Evolutionary conservation across 1,284 basidiomycete species (phyloP).

Genomic region (Microbotryum intermedium): DNA sequence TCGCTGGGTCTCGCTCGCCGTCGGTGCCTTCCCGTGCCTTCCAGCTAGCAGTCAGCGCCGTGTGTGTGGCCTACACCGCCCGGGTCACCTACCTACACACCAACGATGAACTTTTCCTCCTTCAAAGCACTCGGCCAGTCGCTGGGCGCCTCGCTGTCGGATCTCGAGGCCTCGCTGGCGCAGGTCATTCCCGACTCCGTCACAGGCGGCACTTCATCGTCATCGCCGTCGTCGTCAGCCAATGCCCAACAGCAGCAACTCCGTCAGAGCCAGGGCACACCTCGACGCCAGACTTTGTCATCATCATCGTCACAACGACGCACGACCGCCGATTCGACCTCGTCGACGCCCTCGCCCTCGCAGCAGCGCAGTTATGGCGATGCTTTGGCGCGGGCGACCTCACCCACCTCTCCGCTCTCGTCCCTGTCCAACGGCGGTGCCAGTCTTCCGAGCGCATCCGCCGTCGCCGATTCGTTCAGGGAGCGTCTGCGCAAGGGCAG

Average conservation of each 20-base stretch:
- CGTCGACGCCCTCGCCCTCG: no score
- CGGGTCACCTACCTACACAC: no score
- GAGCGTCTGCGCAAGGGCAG: background rate
- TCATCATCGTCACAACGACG: constrained; percentile 1
- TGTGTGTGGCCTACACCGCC: no score
- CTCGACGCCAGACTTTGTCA: background rate
- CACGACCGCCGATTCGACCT: background rate
- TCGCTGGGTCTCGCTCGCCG: no score
- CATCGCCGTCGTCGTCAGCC: background rate
- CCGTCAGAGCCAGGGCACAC: background rate
- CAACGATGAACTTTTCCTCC: background rate
- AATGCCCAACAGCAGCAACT: background rate
- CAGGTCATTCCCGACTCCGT: background rate
- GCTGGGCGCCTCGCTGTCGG: background rate
- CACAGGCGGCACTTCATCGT: background rate
- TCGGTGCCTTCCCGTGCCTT: no score
- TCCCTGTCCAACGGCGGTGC: no score
- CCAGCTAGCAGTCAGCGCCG: no score
- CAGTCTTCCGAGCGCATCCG: background rate
- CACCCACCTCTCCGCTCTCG: no score
- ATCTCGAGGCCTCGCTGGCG: background rate
- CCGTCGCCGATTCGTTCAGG: constrained; percentile 1
- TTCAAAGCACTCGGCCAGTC: background rate
- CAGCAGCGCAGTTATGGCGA: no score
- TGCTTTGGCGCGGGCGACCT: no score